Evolutionary conservation across 2,329 filamentous ascomycete genomes (phyloP), one percentile per base, ranked within the genome.

Genomic region (Zalaria obscura): DNA sequence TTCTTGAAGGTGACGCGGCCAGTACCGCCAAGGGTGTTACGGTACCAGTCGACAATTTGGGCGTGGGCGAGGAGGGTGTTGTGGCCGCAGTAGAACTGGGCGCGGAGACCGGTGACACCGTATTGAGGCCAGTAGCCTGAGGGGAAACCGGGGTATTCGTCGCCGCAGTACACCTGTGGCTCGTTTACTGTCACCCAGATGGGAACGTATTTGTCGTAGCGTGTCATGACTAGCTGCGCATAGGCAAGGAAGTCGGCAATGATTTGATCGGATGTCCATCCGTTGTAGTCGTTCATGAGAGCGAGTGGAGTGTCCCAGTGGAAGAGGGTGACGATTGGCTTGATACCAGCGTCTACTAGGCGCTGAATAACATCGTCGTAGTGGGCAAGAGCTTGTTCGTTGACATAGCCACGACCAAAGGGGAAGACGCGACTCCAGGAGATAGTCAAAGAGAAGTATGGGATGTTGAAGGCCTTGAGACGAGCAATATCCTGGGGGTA

Each of bases 381-480:
- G 44, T 72, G 68, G 3, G 58, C 52, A n/a, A 72, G 51, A 0
- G 57, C 68, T 35, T 62, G 50, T 40, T 65, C 53, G 40, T 72
- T 72, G 43, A 73, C 55, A 0, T 64, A 62, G 6, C 59, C 64
- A 1, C 58, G 57, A 3, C 62, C 66, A 40, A 72, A 70, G 0
- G 69, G 69, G n/a, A 71, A 54, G 40, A 72, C 66, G 1, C 69
- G 60, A 2, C 61, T 55, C 68, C 68, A 72, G 0, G 67, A 59
- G 37, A 72, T 64, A 2, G 61, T 63, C 52, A 70, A 70, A 9
- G 52, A 55, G 41, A 58, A 62, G 8, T 52, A 50, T 8, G 55
- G 54, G 2, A 61, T 48, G 5, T 57, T 56, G 5, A 62, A 44
- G 3, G 59, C 56, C 6, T 68, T 53, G 63, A 72, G 29, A 58